These are phyloP conservation scores for Magnolia kwangsiensis DNA, from an alignment of 164 flowering plant genomes.

Conservation along the genomic window DNA sequence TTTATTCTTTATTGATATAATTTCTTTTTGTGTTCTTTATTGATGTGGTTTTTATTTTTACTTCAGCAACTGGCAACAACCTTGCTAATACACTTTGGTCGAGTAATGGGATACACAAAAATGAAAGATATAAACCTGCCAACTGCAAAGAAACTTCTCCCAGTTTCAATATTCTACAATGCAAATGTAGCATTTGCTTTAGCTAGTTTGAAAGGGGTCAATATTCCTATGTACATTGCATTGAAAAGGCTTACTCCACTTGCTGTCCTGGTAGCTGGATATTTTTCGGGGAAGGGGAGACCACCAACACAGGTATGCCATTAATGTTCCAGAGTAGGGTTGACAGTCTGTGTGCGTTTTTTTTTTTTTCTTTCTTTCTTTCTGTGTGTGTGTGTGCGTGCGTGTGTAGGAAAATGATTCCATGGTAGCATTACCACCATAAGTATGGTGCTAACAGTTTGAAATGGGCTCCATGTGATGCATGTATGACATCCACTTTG, in stretches of 20 bases:
- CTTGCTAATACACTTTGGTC: conserved; percentile 74
- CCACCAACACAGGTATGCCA: conserved; percentile 76
- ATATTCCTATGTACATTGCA: conserved; percentile 99
- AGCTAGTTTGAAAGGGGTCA: conserved; percentile 97
- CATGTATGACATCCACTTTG: too few species aligned
- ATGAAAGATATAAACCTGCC: conserved; percentile 46
- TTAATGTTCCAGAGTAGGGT: background rate
- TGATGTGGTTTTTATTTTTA: conserved; percentile 1
- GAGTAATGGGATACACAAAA: conserved; percentile 70
- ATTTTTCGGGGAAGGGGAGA: conserved; percentile 73
- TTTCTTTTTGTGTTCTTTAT: background rate
- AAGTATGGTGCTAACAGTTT: too few species aligned
- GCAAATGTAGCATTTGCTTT: conserved; percentile 96
- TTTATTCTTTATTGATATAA: conserved; percentile 9
- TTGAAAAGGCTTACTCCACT: conserved; percentile 98
- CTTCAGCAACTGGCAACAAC: conserved; percentile 83
- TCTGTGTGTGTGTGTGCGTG: too few species aligned
- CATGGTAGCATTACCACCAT: too few species aligned
- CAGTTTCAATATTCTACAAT: conserved; percentile 84
- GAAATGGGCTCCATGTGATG: too few species aligned
- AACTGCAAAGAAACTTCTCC: conserved; percentile 77
- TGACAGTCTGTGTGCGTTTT: background rate
- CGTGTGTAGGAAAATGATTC: background rate
- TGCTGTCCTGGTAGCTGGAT: conserved; percentile 90
- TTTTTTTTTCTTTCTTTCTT: too few species aligned